Base-by-base conservation (phyloP, 148 eudicot species). In the Cornus controversa region DNA sequence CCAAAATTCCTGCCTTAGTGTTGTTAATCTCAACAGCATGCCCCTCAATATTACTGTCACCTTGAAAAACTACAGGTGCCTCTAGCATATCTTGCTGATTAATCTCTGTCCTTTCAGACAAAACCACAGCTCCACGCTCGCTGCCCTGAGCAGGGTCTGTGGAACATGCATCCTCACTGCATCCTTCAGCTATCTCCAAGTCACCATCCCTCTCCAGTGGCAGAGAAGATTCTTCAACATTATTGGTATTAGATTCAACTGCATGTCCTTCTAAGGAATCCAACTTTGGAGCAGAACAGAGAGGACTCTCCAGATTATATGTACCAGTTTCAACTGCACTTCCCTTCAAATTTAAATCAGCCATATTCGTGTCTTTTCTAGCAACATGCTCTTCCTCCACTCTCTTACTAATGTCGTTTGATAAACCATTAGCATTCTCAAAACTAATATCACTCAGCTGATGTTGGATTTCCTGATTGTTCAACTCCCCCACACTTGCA, bases 181-280 rank as follows among this genome's bases (percentile, higher is more conserved):
- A 80, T 76, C 69, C 84, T 75, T 84, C 80, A 42, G 70, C 60
- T 25, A 67, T 29, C 28, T 84, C 77, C 75, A 73, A 28, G 76
- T 72, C 71, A 53, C 75, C 28, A 9, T 79, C 82, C 54, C 45
- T 82, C 47, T 57, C 71, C 25, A 8, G 24, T 26, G 81, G 69
- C 50, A 64, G 63, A 18, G 73, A 47, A 66, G 82, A 73, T 42
- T 75, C 75, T 26, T 57, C 81, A 34, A 75, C 66, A 62, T 25
- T 76, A 71, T 70, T 64, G 36, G 37, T 53, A 71, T 31, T 74
- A 36, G 68, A 68, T 77, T 79, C 82, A 80, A 70, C 81, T n/a
- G 50, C 67, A 80, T 63, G 80, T 64, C 42, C 78, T 60, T 67
- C 70, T 29, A 57, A 25, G 27, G 64, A 66, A 34, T 74, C 87